Conservation (phyloP, 2,329 filamentous ascomycete genomes). For the Ophiocordyceps camponoti-rufipedis region DNA sequence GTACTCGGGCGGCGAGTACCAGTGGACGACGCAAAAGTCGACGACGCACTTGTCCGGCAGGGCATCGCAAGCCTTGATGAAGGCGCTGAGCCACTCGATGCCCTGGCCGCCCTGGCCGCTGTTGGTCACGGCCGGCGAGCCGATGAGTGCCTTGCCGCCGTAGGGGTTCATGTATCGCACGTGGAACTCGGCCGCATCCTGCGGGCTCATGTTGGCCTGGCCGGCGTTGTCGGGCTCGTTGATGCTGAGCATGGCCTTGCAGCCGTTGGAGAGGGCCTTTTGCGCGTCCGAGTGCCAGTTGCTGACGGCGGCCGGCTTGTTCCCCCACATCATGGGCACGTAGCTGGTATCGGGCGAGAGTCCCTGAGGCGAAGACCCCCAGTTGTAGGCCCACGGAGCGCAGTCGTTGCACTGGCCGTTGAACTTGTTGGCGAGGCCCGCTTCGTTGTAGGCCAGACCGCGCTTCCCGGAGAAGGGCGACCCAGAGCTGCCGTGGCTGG, state of each 20-base stretch:
- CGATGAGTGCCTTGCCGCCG: constrained; percentile 31
- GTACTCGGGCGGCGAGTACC: constrained; percentile 36
- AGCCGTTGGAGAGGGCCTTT: constrained; percentile 31
- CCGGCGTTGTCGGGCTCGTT: constrained; percentile 49
- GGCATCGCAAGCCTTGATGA: constrained; percentile 29
- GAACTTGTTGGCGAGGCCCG: constrained; percentile 32
- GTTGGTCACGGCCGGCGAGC: constrained; percentile 45
- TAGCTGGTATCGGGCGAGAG: constrained; percentile 31
- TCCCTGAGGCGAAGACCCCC: constrained; percentile 30
- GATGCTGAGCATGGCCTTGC: constrained; percentile 43
- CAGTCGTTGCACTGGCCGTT: constrained; percentile 19
- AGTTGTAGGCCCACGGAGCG: constrained; percentile 48
- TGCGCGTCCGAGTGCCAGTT: constrained; percentile 33
- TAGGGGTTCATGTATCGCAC: constrained; percentile 36
- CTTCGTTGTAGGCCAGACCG: constrained; percentile 50
- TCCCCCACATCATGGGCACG: constrained; percentile 51
- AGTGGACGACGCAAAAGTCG: constrained; percentile 46
- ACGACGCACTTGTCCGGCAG: constrained; percentile 22
- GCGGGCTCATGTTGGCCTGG: constrained; percentile 41
- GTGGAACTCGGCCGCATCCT: constrained; percentile 31
- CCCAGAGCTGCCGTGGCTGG: neutral
- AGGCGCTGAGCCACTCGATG: constrained; percentile 35
- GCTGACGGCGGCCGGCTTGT: constrained; percentile 20
- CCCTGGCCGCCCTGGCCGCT: constrained; percentile 30
- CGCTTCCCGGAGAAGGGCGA: constrained; percentile 28